These are phyloP conservation scores for Pichia sp. DNA, from an alignment of 1,139 yeast genomes.

Conservation along the genomic window DNA sequence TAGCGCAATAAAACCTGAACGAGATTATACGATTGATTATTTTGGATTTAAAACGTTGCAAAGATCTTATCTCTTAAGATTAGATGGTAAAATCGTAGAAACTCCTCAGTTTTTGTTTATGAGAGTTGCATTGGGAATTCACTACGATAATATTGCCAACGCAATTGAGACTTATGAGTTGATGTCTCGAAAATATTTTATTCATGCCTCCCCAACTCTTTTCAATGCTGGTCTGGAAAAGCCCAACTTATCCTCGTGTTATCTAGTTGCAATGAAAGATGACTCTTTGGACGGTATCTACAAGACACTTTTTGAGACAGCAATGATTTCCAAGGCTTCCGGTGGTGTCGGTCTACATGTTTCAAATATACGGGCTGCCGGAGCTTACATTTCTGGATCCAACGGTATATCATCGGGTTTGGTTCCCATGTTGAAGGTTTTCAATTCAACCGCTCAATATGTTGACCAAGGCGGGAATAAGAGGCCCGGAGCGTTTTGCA, in stretches of 20 bases:
- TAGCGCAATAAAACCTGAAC: constrained; percentile 27
- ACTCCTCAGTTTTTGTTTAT: constrained; percentile 44
- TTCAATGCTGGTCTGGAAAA: constrained; percentile 46
- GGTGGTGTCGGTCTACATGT: constrained; percentile 55
- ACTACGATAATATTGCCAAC: constrained; percentile 31
- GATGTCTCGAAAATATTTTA: constrained; percentile 44
- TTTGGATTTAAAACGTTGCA: constrained; percentile 48
- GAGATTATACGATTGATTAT: constrained; percentile 38
- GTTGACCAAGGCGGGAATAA: constrained; percentile 60
- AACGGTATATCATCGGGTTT: constrained; percentile 50
- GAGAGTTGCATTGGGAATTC: constrained; percentile 48
- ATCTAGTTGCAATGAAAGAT: constrained; percentile 47
- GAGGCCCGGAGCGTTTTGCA: constrained; percentile 57
- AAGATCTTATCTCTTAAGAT: constrained; percentile 36
- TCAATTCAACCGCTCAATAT: constrained; percentile 51
- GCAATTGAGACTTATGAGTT: constrained; percentile 42
- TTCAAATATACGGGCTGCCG: constrained; percentile 43
- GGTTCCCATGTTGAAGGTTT: constrained; percentile 52
- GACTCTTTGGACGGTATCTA: constrained; percentile 54
- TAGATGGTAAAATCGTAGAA: constrained; percentile 33
- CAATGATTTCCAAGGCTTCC: constrained; percentile 49
- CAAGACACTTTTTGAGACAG: constrained; percentile 45
- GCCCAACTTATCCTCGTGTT: constrained; percentile 45
- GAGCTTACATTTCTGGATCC: constrained; percentile 44
- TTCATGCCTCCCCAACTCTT: constrained; percentile 50